Percentiles rank a stretch among this genome's conserved stretches.
Conservation (phyloP, 352 stramenopile species). For the Plasmopara muralis region DNA sequence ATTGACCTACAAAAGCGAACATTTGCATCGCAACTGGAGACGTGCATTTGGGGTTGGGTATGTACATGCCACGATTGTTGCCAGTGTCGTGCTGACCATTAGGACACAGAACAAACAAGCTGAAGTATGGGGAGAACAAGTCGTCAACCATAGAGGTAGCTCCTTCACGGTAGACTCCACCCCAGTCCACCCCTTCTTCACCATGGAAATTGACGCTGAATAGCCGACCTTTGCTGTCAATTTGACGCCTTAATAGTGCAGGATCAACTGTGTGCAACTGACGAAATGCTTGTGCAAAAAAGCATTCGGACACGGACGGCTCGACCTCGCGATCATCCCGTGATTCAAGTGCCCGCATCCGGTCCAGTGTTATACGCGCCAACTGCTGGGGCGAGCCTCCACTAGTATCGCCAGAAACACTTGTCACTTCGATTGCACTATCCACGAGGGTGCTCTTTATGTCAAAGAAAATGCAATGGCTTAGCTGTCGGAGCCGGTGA, state of each 20-base stretch:
- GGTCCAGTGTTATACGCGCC: slow-evolving; percentile 79
- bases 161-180: slow-evolving; percentile 83
- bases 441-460: slow-evolving; percentile 78
- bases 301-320: slow-evolving; percentile 85
- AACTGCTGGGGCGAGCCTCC: slow-evolving; percentile 56
- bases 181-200: slow-evolving; percentile 86
- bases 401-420: slow-evolving; percentile 39
- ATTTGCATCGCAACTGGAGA: slow-evolving; percentile 87
- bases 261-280: slow-evolving; percentile 84
- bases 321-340: slow-evolving; percentile 81
- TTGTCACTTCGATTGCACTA: slow-evolving; percentile 71
- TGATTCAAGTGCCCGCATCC: slow-evolving; percentile 81
- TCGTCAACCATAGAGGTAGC: slow-evolving; percentile 88
- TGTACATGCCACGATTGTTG: slow-evolving; percentile 81
- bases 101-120: slow-evolving; percentile 77
- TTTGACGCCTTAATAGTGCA: slow-evolving; percentile 78
- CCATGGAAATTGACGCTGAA: slow-evolving; percentile 88
- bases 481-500: slow-evolving; percentile 57
- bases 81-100: slow-evolving; percentile 86
- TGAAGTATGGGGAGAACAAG: slow-evolving; percentile 80
- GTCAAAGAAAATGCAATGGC: slow-evolving; percentile 86
- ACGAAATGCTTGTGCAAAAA: slow-evolving; percentile 92
- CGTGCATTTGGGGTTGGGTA: slow-evolving; percentile 85
- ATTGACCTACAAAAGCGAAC: slow-evolving; percentile 92
- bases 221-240: slow-evolving; percentile 82